Percentiles rank a stretch among this genome's conserved stretches.
Conservation (phyloP, 2,329 filamentous ascomycete species). For the Grosmannia serpens region DNA sequence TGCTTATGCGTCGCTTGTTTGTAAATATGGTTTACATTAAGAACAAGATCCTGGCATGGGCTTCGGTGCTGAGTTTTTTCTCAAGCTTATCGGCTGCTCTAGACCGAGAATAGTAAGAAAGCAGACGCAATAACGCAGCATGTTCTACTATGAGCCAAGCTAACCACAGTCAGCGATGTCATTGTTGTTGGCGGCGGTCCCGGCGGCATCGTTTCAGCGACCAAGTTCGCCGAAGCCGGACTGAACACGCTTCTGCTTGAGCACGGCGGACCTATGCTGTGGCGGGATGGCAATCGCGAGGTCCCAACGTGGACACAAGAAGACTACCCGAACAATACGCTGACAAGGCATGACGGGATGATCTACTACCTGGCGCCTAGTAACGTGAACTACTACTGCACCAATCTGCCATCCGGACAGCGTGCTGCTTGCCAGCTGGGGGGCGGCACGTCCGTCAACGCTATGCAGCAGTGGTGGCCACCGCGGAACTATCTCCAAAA, state of each 20-base stretch:
- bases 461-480: background rate
- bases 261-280: background rate
- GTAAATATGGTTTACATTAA: background rate
- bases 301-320: background rate
- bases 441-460: background rate
- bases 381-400: background rate
- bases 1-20: too few relatives aligned
- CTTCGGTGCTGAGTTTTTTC: background rate
- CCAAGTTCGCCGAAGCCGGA: conserved; percentile 2
- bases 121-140: background rate
- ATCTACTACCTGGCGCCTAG: background rate
- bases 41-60: background rate
- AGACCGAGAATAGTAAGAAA: background rate
- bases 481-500: background rate
- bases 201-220: conserved; percentile 1
- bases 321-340: background rate
- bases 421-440: background rate
- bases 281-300: conserved; percentile 1
- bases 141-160: too few relatives aligned
- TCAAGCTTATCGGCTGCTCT: background rate
- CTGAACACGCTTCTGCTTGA: conserved; percentile 2
- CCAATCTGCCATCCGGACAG: background rate
- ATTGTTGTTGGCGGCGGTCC: background rate
- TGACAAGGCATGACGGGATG: background rate
- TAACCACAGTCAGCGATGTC: background rate